Evolutionary conservation across 2,329 filamentous ascomycete genomes (phyloP), one percentile per base, ranked within the genome.

Genomic region (Diaporthe ampelina): DNA sequence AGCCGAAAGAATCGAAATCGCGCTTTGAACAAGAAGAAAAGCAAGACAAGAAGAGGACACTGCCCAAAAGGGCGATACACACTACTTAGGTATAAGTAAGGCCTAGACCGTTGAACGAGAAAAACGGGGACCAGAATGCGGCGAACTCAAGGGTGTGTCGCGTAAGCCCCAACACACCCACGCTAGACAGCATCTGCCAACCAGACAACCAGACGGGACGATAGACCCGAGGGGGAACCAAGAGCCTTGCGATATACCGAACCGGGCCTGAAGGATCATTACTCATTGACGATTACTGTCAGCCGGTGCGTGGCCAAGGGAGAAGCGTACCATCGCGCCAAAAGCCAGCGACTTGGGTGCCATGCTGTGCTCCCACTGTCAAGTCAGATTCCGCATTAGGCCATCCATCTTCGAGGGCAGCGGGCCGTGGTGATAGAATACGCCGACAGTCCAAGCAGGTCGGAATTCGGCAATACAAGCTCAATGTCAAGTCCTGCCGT

Each of bases 311-410:
- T 19, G 24, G 63, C 63, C 63, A 52, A 68, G 48, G 48, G 32
- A 10, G 24, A n/a, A 21, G 45, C 29, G 63, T 68, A 54, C 15
- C 63, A 68, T 68, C 63, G 63, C 26, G 63, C 29, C 45, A 48
- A 15, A 52, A 15, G 19, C n/a, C 13, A 54, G 40, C 32, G 32
- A 24, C 32, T 40, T 54, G 26, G 63, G 63, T 35, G 63, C 29
- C 29, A 40, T 35, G 45, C 24, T 52, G 63, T 50, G 45, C 63
- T 52, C 45, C 59, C 40, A 11, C 40, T 40, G 40, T 24, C 24
- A 32, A 54, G 21, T 32, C 63, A 24, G 32, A 15, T 40, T 68
- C 63, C 63, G 48, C 15, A 10, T 50, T 50, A 15, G 63, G n/a
- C 48, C 37, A 32, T 21, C 40, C 1, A 29, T 29, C 3, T 29